Evolutionary conservation across 2,329 filamentous ascomycete genomes (phyloP).

Genomic region (Exophiala sp.): DNA sequence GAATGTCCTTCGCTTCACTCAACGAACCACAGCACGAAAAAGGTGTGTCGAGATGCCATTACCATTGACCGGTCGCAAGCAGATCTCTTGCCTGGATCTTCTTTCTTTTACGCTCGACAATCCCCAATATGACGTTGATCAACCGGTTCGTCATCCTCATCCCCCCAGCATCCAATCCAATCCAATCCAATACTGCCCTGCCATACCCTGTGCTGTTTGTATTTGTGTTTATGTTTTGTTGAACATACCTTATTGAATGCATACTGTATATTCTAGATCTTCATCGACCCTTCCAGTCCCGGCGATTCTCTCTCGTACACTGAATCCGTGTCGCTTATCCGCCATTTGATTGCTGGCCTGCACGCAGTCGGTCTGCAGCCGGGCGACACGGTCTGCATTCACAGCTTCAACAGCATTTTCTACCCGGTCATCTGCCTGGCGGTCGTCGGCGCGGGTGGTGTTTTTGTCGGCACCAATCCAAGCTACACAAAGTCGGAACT

Average conservation of each 20-base stretch:
- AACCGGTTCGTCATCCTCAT: constrained; percentile 36
- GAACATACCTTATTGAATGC: not conserved
- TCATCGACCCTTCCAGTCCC: constrained; percentile 42
- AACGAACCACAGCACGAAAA: too few species aligned
- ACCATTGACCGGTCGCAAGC: too few species aligned
- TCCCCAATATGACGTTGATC: constrained; percentile 44
- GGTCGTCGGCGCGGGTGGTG: constrained; percentile 45
- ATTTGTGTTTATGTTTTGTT: not conserved
- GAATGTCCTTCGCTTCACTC: too few species aligned
- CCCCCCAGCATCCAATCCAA: not conserved
- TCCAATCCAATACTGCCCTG: too few species aligned
- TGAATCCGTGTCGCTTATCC: constrained; percentile 34
- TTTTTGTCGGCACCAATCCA: constrained; percentile 48
- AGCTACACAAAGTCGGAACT: constrained; percentile 45
- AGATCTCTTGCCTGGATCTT: too few species aligned
- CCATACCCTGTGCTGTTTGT: not conserved
- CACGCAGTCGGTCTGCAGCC: constrained; percentile 28
- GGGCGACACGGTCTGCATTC: constrained; percentile 51
- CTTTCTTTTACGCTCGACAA: constrained; percentile 52
- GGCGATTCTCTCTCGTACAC: constrained; percentile 9
- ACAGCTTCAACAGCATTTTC: constrained; percentile 49
- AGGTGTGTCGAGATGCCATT: too few species aligned
- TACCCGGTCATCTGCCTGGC: constrained; percentile 38
- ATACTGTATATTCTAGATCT: constrained; percentile 36
- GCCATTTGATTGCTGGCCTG: constrained; percentile 49